A percentile compares a stretch with the other conserved stretches of the same genome.
phyloP scores from a whole-genome alignment of 2,329 filamentous ascomycete species.

The Arthrobotrys pseudoclavata region DNA sequence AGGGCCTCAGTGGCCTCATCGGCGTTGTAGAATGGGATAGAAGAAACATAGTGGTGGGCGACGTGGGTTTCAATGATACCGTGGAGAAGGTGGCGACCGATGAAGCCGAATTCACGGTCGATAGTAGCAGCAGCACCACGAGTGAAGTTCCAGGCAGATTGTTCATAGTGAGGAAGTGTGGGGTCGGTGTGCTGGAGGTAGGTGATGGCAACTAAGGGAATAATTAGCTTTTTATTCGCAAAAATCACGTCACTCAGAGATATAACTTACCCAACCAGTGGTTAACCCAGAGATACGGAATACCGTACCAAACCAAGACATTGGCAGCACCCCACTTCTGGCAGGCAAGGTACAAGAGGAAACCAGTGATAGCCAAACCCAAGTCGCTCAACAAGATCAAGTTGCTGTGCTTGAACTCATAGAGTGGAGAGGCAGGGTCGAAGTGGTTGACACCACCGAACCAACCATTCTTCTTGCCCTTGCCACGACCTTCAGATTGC shows the following conservation, averaged over 20 bases:
- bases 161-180: conserved; percentile 89
- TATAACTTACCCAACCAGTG: conserved; percentile 90
- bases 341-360: conserved; percentile 77
- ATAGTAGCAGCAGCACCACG: conserved; percentile 95
- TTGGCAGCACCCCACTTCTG: conserved; percentile 86
- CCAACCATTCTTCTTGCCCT: conserved; percentile 88
- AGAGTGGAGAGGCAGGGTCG: conserved; percentile 86
- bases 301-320: conserved; percentile 91
- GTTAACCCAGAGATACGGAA: conserved; percentile 98
- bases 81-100: conserved; percentile 90
- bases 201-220: conserved; percentile 82
- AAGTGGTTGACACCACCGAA: conserved; percentile 94
- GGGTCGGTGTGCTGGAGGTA: conserved; percentile 98
- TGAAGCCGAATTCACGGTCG: conserved; percentile 96
- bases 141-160: conserved; percentile 89
- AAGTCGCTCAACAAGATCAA: conserved; percentile 89
- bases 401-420: conserved; percentile 89
- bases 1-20: conserved; percentile 95
- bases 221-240: conserved; percentile 16
- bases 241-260: neutral
- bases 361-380: conserved; percentile 76
- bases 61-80: conserved; percentile 98
- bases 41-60: conserved; percentile 96
- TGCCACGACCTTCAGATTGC: conserved; percentile 91
- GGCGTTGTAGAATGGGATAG: conserved; percentile 96